Base-by-base conservation (phyloP, 2,329 filamentous ascomycete genomes). In the Fusarium mundagurra region DNA sequence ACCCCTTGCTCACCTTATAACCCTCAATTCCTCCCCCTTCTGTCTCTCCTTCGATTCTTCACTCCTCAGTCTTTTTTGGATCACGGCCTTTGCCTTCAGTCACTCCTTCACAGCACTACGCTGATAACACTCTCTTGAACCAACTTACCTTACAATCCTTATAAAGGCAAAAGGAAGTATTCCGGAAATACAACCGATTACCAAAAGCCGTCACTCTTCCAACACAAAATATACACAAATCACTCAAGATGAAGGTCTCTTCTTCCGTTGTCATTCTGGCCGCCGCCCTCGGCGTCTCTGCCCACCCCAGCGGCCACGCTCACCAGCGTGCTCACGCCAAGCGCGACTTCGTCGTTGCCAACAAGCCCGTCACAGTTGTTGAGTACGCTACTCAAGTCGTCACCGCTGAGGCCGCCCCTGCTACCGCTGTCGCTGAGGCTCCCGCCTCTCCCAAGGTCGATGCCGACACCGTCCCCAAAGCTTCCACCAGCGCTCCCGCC, bases 191-290 rank as follows among this genome's bases (percentile, higher is more conserved):
- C 65, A 43, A 43, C 36, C 34, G 34, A 58, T 45, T 48, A 64
- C 47, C 39, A 71, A 73, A 67, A 69, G 55, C 57, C 68, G 39
- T 36, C 50, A 57, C 50, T 63, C 16, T 64, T 59, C 53, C 66
- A 54, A 59, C 31, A 36, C 31, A 31, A 43, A 53, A 61, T 51
- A 76, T 36, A 31, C 41, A 39, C 51, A 67, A 66, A 45, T 57
- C 55, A 62, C 48, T 57, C 74, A 83, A 72, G 60, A 86, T 86
- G 84, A 85, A 85, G 81, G 78, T 85, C 79, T 81, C 84, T 34
- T 69, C 81, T 29, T 77, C 83, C 62, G 70, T 81, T 48, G 53
- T 84, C 63, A 39, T 84, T 67, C 77, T 85, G 64, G 81, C 83
- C 70, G 82, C 83, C 73, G 84, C 83, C 79, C 75, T 85, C 55